Conservation (phyloP, 1,139 yeast species). For the Geotrichum macrosporum region DNA sequence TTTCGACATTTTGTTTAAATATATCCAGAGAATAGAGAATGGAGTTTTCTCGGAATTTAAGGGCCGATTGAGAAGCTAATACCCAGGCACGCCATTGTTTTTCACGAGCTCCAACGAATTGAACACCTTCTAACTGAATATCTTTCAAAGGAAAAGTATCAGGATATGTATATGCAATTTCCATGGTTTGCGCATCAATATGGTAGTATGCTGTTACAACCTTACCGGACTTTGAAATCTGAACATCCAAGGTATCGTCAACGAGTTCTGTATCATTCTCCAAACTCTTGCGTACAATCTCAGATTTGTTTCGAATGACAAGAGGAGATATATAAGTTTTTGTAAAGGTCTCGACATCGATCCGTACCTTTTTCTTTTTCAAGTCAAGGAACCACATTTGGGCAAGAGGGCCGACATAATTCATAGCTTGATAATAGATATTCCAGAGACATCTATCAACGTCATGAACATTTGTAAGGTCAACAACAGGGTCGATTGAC, state of each 20-base stretch:
- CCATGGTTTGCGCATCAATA: constrained; percentile 86
- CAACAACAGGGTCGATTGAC: constrained; percentile 33
- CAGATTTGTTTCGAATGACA: constrained; percentile 56
- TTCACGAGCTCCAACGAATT: constrained; percentile 84
- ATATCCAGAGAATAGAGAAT: constrained; percentile 76
- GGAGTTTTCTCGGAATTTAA: constrained; percentile 40
- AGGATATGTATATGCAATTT: constrained; percentile 71
- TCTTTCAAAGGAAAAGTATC: constrained; percentile 67
- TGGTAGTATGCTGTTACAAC: constrained; percentile 72
- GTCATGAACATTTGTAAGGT: constrained; percentile 27
- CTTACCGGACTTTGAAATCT: constrained; percentile 55
- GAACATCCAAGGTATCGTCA: constrained; percentile 59
- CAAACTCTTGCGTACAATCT: constrained; percentile 44
- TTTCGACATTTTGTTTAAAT: constrained; percentile 71
- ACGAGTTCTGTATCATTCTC: constrained; percentile 38
- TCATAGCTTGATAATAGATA: constrained; percentile 54
- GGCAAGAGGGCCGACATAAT: constrained; percentile 60
- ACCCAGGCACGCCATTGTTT: constrained; percentile 96
- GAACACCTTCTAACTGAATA: constrained; percentile 70
- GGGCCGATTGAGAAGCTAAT: constrained; percentile 61
- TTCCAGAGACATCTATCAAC: constrained; percentile 34
- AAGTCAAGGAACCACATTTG: constrained; percentile 69
- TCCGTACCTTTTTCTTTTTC: constrained; percentile 54
- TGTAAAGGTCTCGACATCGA: constrained; percentile 60
- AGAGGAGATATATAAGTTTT: constrained; percentile 58